A percentile compares a stretch with the other conserved stretches of the same genome.
Evolutionary conservation across 352 stramenopile genomes (phyloP).

Genomic region (Globisporangium cylindrosporum): DNA sequence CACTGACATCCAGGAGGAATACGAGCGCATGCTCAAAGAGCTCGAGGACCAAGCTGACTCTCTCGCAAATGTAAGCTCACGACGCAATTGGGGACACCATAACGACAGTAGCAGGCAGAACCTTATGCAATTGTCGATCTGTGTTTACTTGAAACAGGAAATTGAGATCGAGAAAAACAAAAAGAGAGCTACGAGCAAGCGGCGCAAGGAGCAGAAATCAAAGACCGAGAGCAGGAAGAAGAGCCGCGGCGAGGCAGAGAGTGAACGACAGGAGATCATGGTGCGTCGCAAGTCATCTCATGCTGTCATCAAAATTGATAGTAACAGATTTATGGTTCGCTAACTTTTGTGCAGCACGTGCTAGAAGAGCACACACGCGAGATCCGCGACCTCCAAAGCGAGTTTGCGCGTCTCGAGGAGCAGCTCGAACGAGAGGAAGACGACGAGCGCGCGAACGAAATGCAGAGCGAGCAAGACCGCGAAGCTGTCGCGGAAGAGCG

Average conservation of each 20-base stretch:
- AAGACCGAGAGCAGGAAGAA: constrained; percentile 32
- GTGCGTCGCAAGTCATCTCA: background rate
- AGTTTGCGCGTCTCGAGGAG: constrained; percentile 38
- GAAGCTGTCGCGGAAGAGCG: constrained; percentile 34
- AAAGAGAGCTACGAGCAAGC: constrained; percentile 18
- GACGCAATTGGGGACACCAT: background rate
- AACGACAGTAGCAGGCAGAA: background rate
- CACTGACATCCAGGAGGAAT: constrained; percentile 72
- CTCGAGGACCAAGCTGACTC: constrained; percentile 59
- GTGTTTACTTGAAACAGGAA: constrained; percentile 25
- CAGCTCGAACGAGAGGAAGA: constrained; percentile 33
- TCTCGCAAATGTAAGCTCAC: constrained; percentile 22
- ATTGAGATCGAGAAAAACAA: constrained; percentile 31
- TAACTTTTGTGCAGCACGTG: constrained; percentile 19
- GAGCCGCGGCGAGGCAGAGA: constrained; percentile 5
- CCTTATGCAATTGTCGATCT: background rate
- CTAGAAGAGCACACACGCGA: constrained; percentile 44
- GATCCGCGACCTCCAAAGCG: constrained; percentile 50
- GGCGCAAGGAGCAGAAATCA: background rate
- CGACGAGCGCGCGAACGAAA: constrained; percentile 17
- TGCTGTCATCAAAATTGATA: background rate
- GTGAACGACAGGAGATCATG: constrained; percentile 11
- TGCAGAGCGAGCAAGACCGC: constrained; percentile 33
- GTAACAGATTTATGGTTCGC: background rate
- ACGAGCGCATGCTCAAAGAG: constrained; percentile 69